These are phyloP conservation scores for Vicia faba DNA, from an alignment of 306 rosid genomes.

Conservation along the genomic window DNA sequence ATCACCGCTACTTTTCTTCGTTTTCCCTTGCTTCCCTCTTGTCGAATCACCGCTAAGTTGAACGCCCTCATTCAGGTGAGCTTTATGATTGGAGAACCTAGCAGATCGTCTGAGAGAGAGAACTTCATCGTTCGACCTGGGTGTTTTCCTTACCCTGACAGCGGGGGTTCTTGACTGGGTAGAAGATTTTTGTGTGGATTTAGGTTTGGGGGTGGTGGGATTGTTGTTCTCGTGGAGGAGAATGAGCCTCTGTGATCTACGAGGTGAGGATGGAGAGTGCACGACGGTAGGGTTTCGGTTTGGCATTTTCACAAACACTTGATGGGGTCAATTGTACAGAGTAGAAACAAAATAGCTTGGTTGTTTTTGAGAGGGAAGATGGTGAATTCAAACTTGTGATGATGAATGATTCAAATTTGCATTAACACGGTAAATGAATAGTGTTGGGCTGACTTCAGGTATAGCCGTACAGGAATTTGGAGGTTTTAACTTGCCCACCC, in stretches of 20 bases:
- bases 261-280: constrained; percentile 37
- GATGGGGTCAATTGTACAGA: constrained; percentile 16
- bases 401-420: too few species aligned
- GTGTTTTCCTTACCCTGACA: constrained; percentile 39
- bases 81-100: constrained; percentile 37
- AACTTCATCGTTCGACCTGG: constrained; percentile 25
- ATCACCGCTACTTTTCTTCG: constrained; percentile 3
- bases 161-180: neutral
- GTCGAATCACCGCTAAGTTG: constrained; percentile 19
- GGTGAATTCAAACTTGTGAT: constrained; percentile 13
- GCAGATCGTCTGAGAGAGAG: constrained; percentile 47
- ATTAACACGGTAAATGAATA: too few species aligned
- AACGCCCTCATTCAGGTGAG: neutral
- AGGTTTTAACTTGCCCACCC: too few species aligned
- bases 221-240: constrained; percentile 15
- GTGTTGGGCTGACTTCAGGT: too few species aligned
- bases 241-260: constrained; percentile 63
- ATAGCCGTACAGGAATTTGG: too few species aligned
- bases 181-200: constrained; percentile 21
- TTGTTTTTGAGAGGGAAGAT: constrained; percentile 33
- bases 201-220: constrained; percentile 1
- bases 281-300: constrained; percentile 30
- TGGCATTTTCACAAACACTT: constrained; percentile 64
- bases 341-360: neutral
- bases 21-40: constrained; percentile 25